Evolutionary conservation across 1,139 yeast genomes (phyloP), one percentile per base, ranked within the genome.

Genomic region (Kodamaea anthophila): DNA sequence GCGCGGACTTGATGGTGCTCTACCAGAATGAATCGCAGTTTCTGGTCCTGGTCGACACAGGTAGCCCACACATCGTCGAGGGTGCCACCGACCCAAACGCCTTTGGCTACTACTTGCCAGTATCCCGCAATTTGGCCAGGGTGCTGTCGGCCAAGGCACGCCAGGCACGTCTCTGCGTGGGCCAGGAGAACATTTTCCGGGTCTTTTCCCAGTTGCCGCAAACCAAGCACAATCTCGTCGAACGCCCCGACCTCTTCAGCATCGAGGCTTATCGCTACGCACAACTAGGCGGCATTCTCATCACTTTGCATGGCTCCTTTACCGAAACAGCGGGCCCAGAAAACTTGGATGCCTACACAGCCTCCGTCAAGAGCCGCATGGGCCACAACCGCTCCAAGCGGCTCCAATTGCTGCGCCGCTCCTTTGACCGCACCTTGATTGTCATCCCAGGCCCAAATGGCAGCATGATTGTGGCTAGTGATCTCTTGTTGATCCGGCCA

Each of bases 371-470:
- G 38, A 58, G 58, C 23, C 54, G 63, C 39, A 50, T 48, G 40
- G 44, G 49, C 34, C 55, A 53, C 35, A 33, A 39, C 21, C 53
- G 41, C 26, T 39, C 47, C 25, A 58, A 59, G 32, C 62, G 65
- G 31, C 56, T 66, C 20, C 54, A 69, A n/a, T 57, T 81, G 26
- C 59, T 73, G 15, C 64, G 65, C 39, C 80, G 91, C 49, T 74
- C 91, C n/a, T 91, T 91, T 54, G 97, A 91, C 53, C 70, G 98
- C 49, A 70, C 81, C 0, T 78, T 91, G 52, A 65, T 85, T n/a
- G 74, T 86, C 18, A 75, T 84, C 4, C 93, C 91, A 1, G 79
- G 77, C 3, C 74, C 78, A 11, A 67, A 69, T 39, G 86, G 85
- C 4, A 60, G 74, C 24, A 77, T 85, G 66, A 65, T 88, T 13